Evolutionary conservation across 331 rosid genomes (phyloP), one percentile per base, ranked within the genome.

Genomic region (Phaseolus coccineus): DNA sequence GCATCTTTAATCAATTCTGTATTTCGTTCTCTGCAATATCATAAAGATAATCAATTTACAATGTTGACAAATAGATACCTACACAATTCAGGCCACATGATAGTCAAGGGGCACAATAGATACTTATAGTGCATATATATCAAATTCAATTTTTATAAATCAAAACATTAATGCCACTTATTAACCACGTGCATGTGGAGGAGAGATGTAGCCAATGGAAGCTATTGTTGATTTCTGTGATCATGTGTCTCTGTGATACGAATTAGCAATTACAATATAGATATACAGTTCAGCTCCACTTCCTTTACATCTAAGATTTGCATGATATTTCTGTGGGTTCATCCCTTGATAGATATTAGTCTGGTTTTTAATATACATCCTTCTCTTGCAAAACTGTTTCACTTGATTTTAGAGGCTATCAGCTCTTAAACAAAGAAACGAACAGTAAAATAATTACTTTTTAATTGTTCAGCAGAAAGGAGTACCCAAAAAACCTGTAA

Each of bases 1-100:
- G 97, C 94, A 65, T 96, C 99, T 84, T 89, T 90, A 33, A 96
- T 91, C 74, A 88, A 83, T 82, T 89, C 89, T 51, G 94, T 93
- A 56, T 87, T 93, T 44, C 85, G 85, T 46, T 96, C 98, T 78
- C 99, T 96, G 96, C 80, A 87, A 78, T 68, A 76, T 80, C 76
- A 74, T 8, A 71, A 67, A 62, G 78, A 52, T 47, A 74, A 71
- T 65, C 44, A 69, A 30, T 71, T 67, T 8, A 59, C 44, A 39
- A 61, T 47, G 70, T 37, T 77, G 31, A 77, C 63, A 69, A 79
- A 71, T 33, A 77, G 27, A 57, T 56, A 40, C 24, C 62, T 69
- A 55, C 51, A 63, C 13, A 63, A 22, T 12, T 46, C 64, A 33
- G 63, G 80, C 66, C 16, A 61, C 64, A 48, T 33, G 62, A 52